Percentiles rank a stretch among this genome's conserved stretches.
phyloP scores from a whole-genome alignment of 306 rosid genomes.

The Casuarina equisetifolia region DNA sequence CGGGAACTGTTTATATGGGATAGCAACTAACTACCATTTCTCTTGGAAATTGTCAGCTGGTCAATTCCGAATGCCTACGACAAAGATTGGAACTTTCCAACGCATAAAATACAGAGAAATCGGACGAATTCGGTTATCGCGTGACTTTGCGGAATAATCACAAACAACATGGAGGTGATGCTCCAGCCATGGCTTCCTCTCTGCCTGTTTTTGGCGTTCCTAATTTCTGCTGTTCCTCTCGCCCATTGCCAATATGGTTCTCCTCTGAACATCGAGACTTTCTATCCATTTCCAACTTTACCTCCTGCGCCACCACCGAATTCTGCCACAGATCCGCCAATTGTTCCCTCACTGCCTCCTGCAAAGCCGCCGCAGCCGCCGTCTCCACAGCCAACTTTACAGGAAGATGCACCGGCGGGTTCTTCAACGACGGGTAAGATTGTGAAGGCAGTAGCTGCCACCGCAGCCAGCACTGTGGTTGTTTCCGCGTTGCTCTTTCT shows the following conservation, averaged over 20 bases:
- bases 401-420: slow-evolving; percentile 11
- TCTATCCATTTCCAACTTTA: slow-evolving; percentile 37
- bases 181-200: slow-evolving; percentile 35
- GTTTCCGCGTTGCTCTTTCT: slow-evolving; percentile 54
- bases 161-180: slow-evolving; percentile 39
- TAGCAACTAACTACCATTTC: slow-evolving; percentile 35
- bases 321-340: slow-evolving; percentile 12
- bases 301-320: slow-evolving; percentile 29
- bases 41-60: slow-evolving; percentile 64
- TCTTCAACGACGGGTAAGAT: slow-evolving; percentile 45
- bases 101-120: slow-evolving; percentile 16
- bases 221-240: slow-evolving; percentile 19
- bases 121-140: slow-evolving; percentile 26
- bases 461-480: slow-evolving; percentile 63
- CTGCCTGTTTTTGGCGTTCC: slow-evolving; percentile 26
- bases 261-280: slow-evolving; percentile 73
- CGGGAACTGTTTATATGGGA: slow-evolving; percentile 13
- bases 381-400: not conserved
- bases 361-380: slow-evolving; percentile 18
- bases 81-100: slow-evolving; percentile 26
- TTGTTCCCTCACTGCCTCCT: slow-evolving; percentile 1
- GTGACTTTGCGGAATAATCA: slow-evolving; percentile 17
- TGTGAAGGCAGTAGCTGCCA: slow-evolving; percentile 56
- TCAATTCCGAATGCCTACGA: slow-evolving; percentile 38
- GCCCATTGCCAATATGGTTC: slow-evolving; percentile 35